Evolutionary conservation across 129 eudicot species (phyloP).

Genomic region (Arctium minus): DNA sequence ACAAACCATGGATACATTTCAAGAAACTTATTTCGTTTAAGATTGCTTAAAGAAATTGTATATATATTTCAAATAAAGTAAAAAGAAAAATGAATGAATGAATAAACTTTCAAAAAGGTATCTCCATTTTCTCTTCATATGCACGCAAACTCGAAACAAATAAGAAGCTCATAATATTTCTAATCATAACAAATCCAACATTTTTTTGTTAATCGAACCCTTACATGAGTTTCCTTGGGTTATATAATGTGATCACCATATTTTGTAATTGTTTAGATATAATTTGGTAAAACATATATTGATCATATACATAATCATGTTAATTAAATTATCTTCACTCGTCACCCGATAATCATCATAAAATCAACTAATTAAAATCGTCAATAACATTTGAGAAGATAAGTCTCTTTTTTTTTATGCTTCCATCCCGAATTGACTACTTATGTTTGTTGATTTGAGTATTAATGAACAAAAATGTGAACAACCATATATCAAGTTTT

Average conservation of each 20-base stretch:
- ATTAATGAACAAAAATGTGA: not conserved
- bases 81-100: not conserved
- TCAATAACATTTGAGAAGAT: not conserved
- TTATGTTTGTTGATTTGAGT: not conserved
- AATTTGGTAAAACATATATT: not conserved
- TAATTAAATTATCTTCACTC: no score
- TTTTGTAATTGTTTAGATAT: not conserved
- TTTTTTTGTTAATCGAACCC: not conserved
- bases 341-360: no score
- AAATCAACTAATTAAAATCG: not conserved
- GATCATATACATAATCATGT: not conserved
- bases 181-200: not conserved
- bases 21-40: slow-evolving; percentile 33
- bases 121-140: not conserved
- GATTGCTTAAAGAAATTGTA: not conserved
- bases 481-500: not conserved
- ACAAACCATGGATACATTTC: slow-evolving; percentile 23
- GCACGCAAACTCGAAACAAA: not conserved
- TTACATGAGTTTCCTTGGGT: not conserved
- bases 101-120: slow-evolving; percentile 1
- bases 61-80: not conserved
- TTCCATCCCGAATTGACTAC: not conserved
- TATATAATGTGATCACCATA: not conserved
- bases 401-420: not conserved
- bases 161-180: not conserved